Conservation (phyloP, 2,329 filamentous ascomycete species). For the Xylaria digitata region DNA sequence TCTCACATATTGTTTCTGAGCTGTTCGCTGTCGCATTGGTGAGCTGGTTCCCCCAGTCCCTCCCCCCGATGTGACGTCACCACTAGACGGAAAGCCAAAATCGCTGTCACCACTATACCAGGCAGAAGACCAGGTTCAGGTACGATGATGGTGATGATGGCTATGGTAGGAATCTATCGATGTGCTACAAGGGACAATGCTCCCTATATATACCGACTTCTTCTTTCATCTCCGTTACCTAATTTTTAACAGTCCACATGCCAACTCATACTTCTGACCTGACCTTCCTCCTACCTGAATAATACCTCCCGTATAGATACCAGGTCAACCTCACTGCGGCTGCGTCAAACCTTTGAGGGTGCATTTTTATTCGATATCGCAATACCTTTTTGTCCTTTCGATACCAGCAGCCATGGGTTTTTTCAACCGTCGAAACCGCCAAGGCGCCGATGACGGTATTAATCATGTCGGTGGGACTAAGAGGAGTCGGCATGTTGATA, state of each 20-base stretch:
- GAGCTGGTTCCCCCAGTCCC: background rate
- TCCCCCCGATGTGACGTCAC: slow-evolving; percentile 26
- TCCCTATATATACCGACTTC: slow-evolving; percentile 1
- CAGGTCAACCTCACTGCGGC: background rate
- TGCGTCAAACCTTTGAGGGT: background rate
- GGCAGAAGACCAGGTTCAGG: too few relatives aligned
- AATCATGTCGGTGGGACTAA: slow-evolving; percentile 17
- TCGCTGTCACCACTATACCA: background rate
- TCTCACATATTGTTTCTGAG: slow-evolving; percentile 7
- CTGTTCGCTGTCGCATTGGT: slow-evolving; percentile 17
- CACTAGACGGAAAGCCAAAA: background rate
- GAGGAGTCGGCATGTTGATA: slow-evolving; percentile 28
- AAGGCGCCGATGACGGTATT: slow-evolving; percentile 27
- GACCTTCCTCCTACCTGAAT: background rate
- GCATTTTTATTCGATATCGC: slow-evolving; percentile 6
- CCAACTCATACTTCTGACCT: background rate
- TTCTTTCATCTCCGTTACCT: background rate
- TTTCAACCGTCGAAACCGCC: slow-evolving; percentile 41
- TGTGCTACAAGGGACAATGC: background rate
- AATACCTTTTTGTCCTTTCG: background rate
- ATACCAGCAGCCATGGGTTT: slow-evolving; percentile 39
- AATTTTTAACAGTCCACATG: background rate
- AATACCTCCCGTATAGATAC: slow-evolving; percentile 1
- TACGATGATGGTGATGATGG: slow-evolving; percentile 7
- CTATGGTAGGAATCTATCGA: background rate